Conservation (phyloP, 208 protist genomes). For the Trypanosomatidae sp. region DNA sequence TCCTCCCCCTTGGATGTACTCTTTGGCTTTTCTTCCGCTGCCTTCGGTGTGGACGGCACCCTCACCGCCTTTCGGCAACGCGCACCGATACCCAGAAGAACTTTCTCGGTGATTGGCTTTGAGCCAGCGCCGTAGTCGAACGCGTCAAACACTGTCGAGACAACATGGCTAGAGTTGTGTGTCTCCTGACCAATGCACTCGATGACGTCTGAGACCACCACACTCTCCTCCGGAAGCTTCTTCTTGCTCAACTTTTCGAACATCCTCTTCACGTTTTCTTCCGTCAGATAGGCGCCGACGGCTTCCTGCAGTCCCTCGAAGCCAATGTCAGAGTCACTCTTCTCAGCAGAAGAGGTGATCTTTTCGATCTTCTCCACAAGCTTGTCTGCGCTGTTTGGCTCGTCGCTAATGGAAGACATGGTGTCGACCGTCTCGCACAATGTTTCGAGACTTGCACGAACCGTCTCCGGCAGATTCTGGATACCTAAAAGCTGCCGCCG, state of each 20-base stretch:
- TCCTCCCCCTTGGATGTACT: conserved; percentile 8
- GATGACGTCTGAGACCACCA: conserved; percentile 84
- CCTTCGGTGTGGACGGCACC: conserved; percentile 20
- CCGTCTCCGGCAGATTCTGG: conserved; percentile 80
- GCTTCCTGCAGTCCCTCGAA: conserved; percentile 64
- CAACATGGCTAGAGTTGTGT: conserved; percentile 85
- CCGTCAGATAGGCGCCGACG: conserved; percentile 75
- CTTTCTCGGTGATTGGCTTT: conserved; percentile 79
- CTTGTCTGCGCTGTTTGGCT: conserved; percentile 64
- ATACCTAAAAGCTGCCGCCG: conserved; percentile 88
- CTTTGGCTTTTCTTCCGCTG: conserved; percentile 15
- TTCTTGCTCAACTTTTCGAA: conserved; percentile 74
- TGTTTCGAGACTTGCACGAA: conserved; percentile 81
- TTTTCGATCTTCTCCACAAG: conserved; percentile 77
- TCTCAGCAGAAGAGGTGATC: conserved; percentile 75
- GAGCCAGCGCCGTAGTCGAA: conserved; percentile 86
- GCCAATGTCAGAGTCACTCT: conserved; percentile 72
- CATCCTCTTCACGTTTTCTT: conserved; percentile 81
- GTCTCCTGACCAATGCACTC: conserved; percentile 83
- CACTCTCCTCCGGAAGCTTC: conserved; percentile 72
- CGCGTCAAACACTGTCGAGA: conserved; percentile 89
- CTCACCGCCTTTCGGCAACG: conserved; percentile 67
- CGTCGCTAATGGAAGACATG: conserved; percentile 51
- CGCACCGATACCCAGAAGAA: conserved; percentile 77
- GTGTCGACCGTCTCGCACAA: conserved; percentile 84